phyloP scores from a whole-genome alignment of 2,329 filamentous ascomycete species.

The Cadophora sp. region DNA sequence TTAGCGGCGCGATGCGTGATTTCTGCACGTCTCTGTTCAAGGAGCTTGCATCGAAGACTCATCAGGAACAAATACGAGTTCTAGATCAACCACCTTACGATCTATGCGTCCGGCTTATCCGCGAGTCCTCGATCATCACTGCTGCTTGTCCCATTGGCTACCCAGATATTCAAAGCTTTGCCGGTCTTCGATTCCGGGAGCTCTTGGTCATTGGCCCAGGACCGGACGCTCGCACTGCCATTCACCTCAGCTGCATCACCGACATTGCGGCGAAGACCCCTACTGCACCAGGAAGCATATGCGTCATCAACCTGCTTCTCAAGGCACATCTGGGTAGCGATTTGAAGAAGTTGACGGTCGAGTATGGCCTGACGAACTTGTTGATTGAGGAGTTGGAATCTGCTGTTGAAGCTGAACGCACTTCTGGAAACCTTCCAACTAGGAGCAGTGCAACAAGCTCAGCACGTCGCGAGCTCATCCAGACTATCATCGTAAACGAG shows the following conservation, averaged over 20 bases:
- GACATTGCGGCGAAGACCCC: slow-evolving; percentile 70
- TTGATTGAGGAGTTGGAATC: slow-evolving; percentile 70
- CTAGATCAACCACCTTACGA: slow-evolving; percentile 57
- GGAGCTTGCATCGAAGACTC: slow-evolving; percentile 53
- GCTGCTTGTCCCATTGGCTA: slow-evolving; percentile 62
- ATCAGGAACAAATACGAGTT: slow-evolving; percentile 46
- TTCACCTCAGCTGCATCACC: slow-evolving; percentile 71
- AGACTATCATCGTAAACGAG: slow-evolving; percentile 64
- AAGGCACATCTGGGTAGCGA: slow-evolving; percentile 56
- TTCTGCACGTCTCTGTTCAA: slow-evolving; percentile 66
- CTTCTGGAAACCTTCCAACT: slow-evolving; percentile 36
- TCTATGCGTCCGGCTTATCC: slow-evolving; percentile 70
- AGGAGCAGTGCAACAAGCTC: slow-evolving; percentile 54
- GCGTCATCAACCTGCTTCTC: slow-evolving; percentile 63
- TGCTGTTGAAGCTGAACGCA: slow-evolving; percentile 30
- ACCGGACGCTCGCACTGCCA: slow-evolving; percentile 61
- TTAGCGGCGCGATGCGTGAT: slow-evolving; percentile 66
- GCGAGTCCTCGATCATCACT: slow-evolving; percentile 69
- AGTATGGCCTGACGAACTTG: slow-evolving; percentile 67
- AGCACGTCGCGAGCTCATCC: slow-evolving; percentile 64
- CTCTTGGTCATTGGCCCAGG: slow-evolving; percentile 65
- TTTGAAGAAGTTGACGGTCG: slow-evolving; percentile 61
- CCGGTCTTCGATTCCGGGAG: slow-evolving; percentile 64
- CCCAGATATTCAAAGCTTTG: slow-evolving; percentile 68
- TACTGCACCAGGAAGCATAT: slow-evolving; percentile 76